Percentiles rank a stretch among this genome's conserved stretches.
phyloP scores from a whole-genome alignment of 2,329 filamentous ascomycete species.

The Apiospora marii region DNA sequence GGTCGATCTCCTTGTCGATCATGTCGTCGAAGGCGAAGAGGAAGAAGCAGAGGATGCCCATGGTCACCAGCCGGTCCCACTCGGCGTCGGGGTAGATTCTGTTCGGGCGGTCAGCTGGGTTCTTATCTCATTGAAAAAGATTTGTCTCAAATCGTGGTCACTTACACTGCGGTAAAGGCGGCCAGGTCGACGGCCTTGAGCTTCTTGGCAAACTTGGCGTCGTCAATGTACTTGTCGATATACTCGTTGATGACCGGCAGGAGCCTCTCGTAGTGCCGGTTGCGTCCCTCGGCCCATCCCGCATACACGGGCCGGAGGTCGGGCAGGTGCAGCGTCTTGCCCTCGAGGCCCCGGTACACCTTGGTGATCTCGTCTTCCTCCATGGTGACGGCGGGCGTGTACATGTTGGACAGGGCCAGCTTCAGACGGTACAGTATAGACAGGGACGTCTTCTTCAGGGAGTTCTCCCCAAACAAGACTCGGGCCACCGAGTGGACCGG shows the following conservation, averaged over 20 bases:
- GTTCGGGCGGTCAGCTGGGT: not conserved
- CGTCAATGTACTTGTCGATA: conserved; percentile 31
- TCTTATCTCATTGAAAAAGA: too few relatives aligned
- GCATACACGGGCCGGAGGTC: conserved; percentile 33
- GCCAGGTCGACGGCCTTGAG: conserved; percentile 32
- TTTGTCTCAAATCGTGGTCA: not conserved
- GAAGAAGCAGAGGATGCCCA: conserved; percentile 31
- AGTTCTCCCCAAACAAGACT: not conserved
- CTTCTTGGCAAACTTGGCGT: conserved; percentile 29
- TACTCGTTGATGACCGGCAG: conserved; percentile 28
- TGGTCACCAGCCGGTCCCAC: conserved; percentile 32
- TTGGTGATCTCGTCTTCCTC: not conserved
- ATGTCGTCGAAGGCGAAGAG: conserved; percentile 35
- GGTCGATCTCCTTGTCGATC: conserved; percentile 33
- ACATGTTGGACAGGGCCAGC: not conserved
- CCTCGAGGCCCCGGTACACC: conserved; percentile 22
- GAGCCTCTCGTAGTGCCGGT: conserved; percentile 29
- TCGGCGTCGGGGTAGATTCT: conserved; percentile 32
- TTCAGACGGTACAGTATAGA: not conserved
- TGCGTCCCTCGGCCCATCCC: conserved; percentile 31
- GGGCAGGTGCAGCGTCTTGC: conserved; percentile 29
- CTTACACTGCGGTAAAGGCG: conserved; percentile 32
- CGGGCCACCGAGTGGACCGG: not conserved
- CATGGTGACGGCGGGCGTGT: not conserved
- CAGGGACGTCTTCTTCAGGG: not conserved